Evolutionary conservation across 352 stramenopile species (phyloP), one percentile per base, ranked within the genome.

Genomic region (Phytophthora cryptogea): DNA sequence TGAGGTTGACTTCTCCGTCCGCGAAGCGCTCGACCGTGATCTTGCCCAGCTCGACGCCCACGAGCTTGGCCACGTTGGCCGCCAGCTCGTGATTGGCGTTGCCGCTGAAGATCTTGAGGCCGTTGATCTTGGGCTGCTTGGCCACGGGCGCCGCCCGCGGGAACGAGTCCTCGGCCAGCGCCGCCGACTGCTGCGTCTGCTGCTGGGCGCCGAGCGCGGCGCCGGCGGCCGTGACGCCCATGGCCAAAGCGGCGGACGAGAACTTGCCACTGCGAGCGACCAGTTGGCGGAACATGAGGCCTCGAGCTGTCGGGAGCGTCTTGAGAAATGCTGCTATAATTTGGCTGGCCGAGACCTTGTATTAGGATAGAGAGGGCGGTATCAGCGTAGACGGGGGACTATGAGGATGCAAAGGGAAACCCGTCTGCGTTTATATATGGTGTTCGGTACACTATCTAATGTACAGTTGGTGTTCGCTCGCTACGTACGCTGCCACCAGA

Each of bases 1-100:
- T 98, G 64, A 99, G 94, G 71, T 99, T 99, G 9, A 99, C 96
- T 77, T 99, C 97, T 46, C 97, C 97, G 70, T 99, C 97, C n/a
- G 97, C 97, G 70, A 99, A 99, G 58, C 92, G 85, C 67, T 97
- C 94, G 39, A 99, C 97, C 43, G 97, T 99, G 61, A 98, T 97
- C 63, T 98, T 98, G 48, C 97, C 97, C 23, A 99, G 87, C 59
- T 98, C 92, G 50, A 99, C 97, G 52, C 97, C 97, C 30, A 99
- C 85, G 43, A 99, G 86, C 43, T 98, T 94, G 28, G 96, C 94
- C 68, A 99, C 98, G 76, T 99, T 98, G 53, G 89, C 77, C 0
- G 97, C 96, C 16, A 99, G 85, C 50, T 92, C 82, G 70, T 96
- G 90, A 80, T 99, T 99, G 43, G 97, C 95, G 67, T 99, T 99